Conservation (phyloP, 106 monocot genomes). For the Dactylorhiza incarnata region DNA sequence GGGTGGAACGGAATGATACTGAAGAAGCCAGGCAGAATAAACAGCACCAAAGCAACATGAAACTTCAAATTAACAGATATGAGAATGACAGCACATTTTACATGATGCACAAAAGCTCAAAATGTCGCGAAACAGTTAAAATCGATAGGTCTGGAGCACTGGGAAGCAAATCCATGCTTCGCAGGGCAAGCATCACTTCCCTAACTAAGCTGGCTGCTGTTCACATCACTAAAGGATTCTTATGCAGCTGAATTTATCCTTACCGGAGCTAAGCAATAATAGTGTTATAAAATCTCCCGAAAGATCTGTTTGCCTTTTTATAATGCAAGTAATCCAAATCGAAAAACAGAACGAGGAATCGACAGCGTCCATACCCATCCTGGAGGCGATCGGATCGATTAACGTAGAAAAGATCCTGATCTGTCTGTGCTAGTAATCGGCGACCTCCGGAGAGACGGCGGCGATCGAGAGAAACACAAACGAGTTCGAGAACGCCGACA, state of each 20-base stretch:
- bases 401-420: neutral
- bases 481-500: neutral
- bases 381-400: neutral
- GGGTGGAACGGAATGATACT: neutral
- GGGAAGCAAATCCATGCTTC: too few relatives aligned
- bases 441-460: neutral
- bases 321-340: too few relatives aligned
- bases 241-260: too few relatives aligned
- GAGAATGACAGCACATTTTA: neutral
- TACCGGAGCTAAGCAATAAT: too few relatives aligned
- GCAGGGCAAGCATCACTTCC: too few relatives aligned
- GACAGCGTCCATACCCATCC: neutral
- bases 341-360: neutral
- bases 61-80: neutral
- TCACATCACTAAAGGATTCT: too few relatives aligned
- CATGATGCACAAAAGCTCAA: too few relatives aligned
- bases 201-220: too few relatives aligned
- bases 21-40: neutral
- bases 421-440: neutral
- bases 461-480: neutral
- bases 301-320: too few relatives aligned
- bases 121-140: too few relatives aligned
- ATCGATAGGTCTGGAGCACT: too few relatives aligned
- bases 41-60: neutral
- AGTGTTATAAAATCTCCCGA: too few relatives aligned